These are phyloP conservation scores for Mallotus repandus DNA, from an alignment of 441 rosid genomes.

Conservation along the genomic window DNA sequence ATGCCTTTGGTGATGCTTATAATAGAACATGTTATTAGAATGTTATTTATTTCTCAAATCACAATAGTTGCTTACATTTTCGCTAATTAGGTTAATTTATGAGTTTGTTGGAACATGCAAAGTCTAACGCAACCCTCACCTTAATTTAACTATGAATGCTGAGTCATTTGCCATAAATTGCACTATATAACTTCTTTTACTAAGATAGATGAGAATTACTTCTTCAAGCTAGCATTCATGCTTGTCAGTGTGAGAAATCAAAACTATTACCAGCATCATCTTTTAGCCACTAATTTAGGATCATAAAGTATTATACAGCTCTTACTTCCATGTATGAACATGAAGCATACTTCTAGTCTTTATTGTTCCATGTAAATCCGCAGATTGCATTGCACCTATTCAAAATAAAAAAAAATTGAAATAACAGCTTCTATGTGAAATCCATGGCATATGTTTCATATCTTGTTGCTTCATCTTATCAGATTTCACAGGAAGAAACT, in stretches of 20 bases:
- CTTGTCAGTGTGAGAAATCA: neutral
- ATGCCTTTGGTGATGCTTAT: neutral
- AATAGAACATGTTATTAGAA: neutral
- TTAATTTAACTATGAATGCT: neutral
- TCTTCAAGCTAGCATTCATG: neutral
- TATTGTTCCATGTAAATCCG: neutral
- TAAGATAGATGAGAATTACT: neutral
- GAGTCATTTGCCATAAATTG: neutral
- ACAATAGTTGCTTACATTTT: neutral
- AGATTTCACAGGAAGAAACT: neutral
- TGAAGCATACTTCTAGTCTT: neutral
- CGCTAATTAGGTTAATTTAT: too few species aligned
- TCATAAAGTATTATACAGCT: neutral
- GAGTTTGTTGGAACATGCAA: neutral
- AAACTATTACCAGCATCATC: neutral
- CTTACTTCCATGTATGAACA: too few species aligned
- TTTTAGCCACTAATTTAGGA: neutral
- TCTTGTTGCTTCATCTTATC: neutral
- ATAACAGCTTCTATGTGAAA: neutral
- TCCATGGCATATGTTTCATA: neutral
- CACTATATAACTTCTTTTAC: neutral
- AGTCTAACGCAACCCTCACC: constrained; percentile 3
- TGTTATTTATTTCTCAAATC: neutral
- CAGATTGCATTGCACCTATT: neutral
- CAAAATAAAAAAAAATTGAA: neutral